A percentile compares a stretch with the other conserved stretches of the same genome.
Conservation (phyloP, 768 basidiomycete species). For the Psilocybe cyanescens region DNA sequence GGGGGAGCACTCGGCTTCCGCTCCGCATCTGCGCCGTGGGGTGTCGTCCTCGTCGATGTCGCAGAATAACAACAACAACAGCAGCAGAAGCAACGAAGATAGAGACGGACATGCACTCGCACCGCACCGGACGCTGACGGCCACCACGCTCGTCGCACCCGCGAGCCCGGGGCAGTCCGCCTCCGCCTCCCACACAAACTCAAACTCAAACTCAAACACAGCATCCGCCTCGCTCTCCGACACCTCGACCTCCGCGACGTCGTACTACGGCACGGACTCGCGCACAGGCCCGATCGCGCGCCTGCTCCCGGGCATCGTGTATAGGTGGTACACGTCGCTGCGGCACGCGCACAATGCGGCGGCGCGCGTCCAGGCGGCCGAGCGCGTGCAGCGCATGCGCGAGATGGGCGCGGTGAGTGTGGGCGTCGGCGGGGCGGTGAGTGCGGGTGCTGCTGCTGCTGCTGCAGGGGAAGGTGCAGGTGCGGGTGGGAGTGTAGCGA, state of each 20-base stretch:
- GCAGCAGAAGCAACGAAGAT: no score
- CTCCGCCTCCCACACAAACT: not conserved
- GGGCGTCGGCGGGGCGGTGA: not conserved
- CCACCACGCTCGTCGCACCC: not conserved
- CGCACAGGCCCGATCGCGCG: constrained; percentile 33
- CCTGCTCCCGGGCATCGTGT: constrained; percentile 44
- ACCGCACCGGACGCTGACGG: constrained; percentile 1
- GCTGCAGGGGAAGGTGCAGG: constrained; percentile 70
- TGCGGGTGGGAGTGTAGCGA: not conserved
- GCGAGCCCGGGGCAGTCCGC: not conserved
- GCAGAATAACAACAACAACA: not conserved
- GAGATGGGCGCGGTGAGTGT: constrained; percentile 50
- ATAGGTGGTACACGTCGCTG: constrained; percentile 60
- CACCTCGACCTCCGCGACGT: constrained; percentile 15
- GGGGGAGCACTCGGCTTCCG: not conserved
- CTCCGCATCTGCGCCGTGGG: not conserved
- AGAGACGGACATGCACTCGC: no score
- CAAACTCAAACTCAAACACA: not conserved
- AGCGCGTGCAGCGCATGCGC: constrained; percentile 68
- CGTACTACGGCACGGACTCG: not conserved
- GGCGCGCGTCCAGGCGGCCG: constrained; percentile 69
- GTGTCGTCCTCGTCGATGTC: not conserved
- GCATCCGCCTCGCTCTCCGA: constrained; percentile 11
- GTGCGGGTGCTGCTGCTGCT: not conserved
- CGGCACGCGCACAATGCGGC: constrained; percentile 75